Conservation (phyloP, 305 asterid genomes). For the Rubia tinctorum region DNA sequence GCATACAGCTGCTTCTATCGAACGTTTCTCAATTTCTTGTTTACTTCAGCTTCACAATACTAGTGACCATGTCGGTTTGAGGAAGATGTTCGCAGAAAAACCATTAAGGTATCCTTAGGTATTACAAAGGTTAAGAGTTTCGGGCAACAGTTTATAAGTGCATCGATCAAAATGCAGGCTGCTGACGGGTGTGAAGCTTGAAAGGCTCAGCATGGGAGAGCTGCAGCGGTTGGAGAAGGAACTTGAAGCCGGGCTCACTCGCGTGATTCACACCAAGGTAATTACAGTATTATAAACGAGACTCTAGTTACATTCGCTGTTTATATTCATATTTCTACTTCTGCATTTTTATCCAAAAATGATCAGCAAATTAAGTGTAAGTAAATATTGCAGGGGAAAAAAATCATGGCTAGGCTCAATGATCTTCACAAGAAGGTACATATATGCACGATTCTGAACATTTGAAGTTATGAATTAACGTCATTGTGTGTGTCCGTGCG, state of each 20-base stretch:
- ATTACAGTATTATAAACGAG: too few species aligned
- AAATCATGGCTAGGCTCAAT: slow-evolving; percentile 29
- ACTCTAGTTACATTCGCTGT: neutral
- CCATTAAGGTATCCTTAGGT: neutral
- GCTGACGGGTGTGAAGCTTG: slow-evolving; percentile 40
- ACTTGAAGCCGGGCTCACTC: slow-evolving; percentile 32
- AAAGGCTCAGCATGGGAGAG: slow-evolving; percentile 34
- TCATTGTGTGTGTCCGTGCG: neutral
- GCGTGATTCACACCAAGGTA: slow-evolving; percentile 32
- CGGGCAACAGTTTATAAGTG: neutral
- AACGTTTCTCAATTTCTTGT: neutral
- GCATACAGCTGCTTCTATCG: too few species aligned
- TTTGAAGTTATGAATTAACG: neutral
- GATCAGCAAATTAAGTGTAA: neutral
- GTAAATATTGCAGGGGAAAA: neutral
- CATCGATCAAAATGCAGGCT: slow-evolving; percentile 18
- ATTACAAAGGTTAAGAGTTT: neutral
- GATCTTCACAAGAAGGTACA: slow-evolving; percentile 19
- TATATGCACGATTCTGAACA: neutral
- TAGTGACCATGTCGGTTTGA: slow-evolving; percentile 17
- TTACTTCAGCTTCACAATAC: slow-evolving; percentile 25
- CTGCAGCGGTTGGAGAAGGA: slow-evolving; percentile 33
- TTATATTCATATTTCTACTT: neutral
- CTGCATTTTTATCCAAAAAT: neutral
- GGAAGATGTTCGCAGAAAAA: slow-evolving; percentile 30